Evolutionary conservation across 2,329 filamentous ascomycete species (phyloP).

Genomic region (Thielaviopsis musarum): DNA sequence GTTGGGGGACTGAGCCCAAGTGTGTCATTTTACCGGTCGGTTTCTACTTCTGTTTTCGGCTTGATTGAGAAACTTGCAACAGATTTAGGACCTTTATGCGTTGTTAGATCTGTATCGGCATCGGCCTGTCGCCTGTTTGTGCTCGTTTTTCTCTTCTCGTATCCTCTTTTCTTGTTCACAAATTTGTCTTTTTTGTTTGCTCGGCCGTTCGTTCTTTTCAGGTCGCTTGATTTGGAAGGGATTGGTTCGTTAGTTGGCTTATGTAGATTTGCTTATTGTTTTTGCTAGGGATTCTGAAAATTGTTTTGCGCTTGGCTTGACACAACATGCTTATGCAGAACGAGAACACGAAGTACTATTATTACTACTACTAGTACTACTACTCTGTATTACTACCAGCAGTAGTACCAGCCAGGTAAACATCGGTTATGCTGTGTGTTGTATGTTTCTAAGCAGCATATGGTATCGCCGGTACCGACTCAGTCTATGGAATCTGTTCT

Average conservation of each 20-base stretch:
- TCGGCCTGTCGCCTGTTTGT: neutral
- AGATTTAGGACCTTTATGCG: neutral
- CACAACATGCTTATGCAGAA: too few species aligned
- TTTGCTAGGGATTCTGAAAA: too few species aligned
- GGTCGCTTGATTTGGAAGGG: too few species aligned
- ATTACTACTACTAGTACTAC: too few species aligned
- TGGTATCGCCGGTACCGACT: neutral
- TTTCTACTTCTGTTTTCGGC: constrained; percentile 2
- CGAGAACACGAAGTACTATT: too few species aligned
- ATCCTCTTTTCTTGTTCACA: neutral
- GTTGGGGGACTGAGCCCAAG: neutral
- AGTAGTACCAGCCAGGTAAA: too few species aligned
- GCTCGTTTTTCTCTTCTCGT: neutral
- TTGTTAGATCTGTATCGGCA: neutral
- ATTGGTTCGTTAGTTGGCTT: too few species aligned
- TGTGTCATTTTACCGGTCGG: neutral
- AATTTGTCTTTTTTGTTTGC: neutral
- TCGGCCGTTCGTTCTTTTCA: neutral
- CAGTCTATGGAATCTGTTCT: neutral
- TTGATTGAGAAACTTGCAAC: neutral
- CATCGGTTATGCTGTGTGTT: too few species aligned
- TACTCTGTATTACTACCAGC: too few species aligned
- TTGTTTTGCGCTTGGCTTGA: too few species aligned
- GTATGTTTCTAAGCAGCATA: neutral
- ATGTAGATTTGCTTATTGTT: too few species aligned